Percentiles rank a stretch among this genome's conserved stretches.
These are phyloP conservation scores for Phycomyces blakesleeanus DNA, from an alignment of 192 early-diverging fungal species.

Conservation along the genomic window DNA sequence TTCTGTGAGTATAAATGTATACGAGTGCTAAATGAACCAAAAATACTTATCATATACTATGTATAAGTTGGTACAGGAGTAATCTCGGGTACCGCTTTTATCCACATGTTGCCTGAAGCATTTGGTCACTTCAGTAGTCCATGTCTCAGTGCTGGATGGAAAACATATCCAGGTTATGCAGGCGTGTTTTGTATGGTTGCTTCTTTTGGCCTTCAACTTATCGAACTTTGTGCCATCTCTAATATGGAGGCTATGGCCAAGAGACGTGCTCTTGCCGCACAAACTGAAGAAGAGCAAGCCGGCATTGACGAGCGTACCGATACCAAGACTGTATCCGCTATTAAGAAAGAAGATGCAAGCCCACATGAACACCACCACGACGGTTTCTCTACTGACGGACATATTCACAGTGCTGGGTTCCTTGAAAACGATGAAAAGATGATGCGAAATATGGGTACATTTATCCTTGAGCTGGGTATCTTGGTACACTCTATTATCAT, in stretches of 20 bases:
- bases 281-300: not conserved
- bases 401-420: constrained; percentile 32
- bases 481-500: constrained; percentile 75
- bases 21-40: too few relatives aligned
- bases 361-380: constrained; percentile 3
- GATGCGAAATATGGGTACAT: constrained; percentile 49
- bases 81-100: constrained; percentile 68
- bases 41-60: not conserved
- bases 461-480: constrained; percentile 73
- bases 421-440: constrained; percentile 28
- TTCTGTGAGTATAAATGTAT: constrained; percentile 15
- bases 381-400: constrained; percentile 2
- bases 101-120: constrained; percentile 66
- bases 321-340: not conserved
- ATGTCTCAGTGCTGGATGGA: constrained; percentile 29
- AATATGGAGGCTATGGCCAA: constrained; percentile 8
- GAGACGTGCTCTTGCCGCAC: not conserved
- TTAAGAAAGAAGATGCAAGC: not conserved
- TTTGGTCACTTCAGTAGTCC: constrained; percentile 29
- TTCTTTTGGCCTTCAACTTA: constrained; percentile 25
- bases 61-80: constrained; percentile 51
- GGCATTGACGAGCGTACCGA: not conserved
- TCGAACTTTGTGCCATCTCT: constrained; percentile 28
- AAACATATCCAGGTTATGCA: constrained; percentile 22
- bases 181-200: constrained; percentile 34